Percentiles rank a stretch among this genome's conserved stretches.
Conservation (phyloP, 805 yeast genomes). For the Nakazawaea anatomiae region DNA sequence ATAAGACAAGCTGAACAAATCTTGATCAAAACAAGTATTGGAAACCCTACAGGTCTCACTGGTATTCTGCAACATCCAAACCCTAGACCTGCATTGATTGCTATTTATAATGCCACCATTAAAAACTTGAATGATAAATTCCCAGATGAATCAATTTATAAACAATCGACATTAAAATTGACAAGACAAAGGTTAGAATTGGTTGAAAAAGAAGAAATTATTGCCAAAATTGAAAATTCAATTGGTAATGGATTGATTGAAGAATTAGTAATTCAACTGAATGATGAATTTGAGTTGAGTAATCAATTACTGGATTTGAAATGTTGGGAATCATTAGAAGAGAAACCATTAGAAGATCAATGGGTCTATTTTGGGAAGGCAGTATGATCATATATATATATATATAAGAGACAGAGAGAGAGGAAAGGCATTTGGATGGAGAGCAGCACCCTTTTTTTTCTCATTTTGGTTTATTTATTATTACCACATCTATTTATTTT, state of each 20-base stretch:
- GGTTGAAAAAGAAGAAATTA: slow-evolving; percentile 57
- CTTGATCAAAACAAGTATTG: slow-evolving; percentile 51
- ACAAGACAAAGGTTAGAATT: slow-evolving; percentile 63
- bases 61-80: slow-evolving; percentile 77
- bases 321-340: slow-evolving; percentile 77
- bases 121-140: slow-evolving; percentile 49
- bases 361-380: slow-evolving; percentile 79
- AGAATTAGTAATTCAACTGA: slow-evolving; percentile 76
- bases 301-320: slow-evolving; percentile 63
- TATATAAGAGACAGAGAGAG: not conserved
- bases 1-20: slow-evolving; percentile 37
- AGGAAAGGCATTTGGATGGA: too few species aligned
- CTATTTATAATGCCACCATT: slow-evolving; percentile 67
- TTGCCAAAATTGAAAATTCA: slow-evolving; percentile 60
- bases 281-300: slow-evolving; percentile 69
- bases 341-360: slow-evolving; percentile 73
- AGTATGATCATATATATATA: slow-evolving; percentile 24
- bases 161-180: slow-evolving; percentile 66
- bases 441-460: too few species aligned
- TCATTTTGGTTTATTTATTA: too few species aligned
- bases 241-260: slow-evolving; percentile 84
- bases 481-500: too few species aligned
- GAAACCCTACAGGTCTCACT: slow-evolving; percentile 77
- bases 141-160: slow-evolving; percentile 71
- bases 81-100: slow-evolving; percentile 73